phyloP scores from a whole-genome alignment of 371 early-diverging fungal genomes.

The Rhizomucor pusillus region DNA sequence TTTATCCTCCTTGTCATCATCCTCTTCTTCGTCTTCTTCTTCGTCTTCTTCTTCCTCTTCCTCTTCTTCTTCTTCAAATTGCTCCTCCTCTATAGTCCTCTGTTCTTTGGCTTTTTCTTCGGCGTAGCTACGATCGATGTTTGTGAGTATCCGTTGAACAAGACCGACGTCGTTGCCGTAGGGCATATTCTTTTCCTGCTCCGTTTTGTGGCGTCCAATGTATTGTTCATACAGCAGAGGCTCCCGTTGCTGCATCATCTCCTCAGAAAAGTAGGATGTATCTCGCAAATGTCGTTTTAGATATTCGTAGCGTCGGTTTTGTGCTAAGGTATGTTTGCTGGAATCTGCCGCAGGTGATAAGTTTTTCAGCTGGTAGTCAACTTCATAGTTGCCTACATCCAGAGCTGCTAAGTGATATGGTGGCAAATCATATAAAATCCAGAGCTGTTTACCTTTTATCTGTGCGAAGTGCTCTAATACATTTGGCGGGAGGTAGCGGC shows the following conservation, averaged over 20 bases:
- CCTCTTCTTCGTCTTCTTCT: no score
- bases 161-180: slow-evolving; percentile 38
- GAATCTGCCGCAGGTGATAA: no score
- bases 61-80: slow-evolving; percentile 53
- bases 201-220: slow-evolving; percentile 43
- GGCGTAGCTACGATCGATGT: slow-evolving; percentile 39
- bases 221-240: slow-evolving; percentile 47
- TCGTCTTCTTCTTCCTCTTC: slow-evolving; percentile 34
- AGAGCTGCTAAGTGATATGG: no score
- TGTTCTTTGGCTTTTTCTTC: slow-evolving; percentile 28
- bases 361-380: slow-evolving; percentile 13
- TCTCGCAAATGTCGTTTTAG: slow-evolving; percentile 30
- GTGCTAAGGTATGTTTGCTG: no score
- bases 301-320: slow-evolving; percentile 46
- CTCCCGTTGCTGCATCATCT: slow-evolving; percentile 43
- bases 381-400: slow-evolving; percentile 8
- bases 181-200: slow-evolving; percentile 24
- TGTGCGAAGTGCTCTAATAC: slow-evolving; percentile 28
- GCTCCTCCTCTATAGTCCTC: slow-evolving; percentile 35
- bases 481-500: slow-evolving; percentile 30
- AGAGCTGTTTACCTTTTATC: slow-evolving; percentile 25
- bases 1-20: slow-evolving; percentile 15
- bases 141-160: slow-evolving; percentile 40
- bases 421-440: no score
- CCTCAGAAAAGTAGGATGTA: slow-evolving; percentile 45